Conservation (phyloP, 805 yeast species). For the Starmerella kuoi region DNA sequence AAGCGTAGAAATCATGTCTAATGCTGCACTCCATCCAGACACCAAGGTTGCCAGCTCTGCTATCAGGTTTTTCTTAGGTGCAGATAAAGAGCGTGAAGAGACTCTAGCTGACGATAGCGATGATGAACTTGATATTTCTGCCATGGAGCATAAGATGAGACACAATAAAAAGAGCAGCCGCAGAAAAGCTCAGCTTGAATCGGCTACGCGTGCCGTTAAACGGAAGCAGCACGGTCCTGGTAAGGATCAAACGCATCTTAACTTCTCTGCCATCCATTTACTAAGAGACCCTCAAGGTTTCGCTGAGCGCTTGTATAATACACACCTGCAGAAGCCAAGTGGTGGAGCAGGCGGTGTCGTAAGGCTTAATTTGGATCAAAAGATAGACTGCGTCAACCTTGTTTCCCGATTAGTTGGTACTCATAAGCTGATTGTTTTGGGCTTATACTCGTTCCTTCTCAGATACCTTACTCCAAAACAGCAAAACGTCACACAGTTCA, state of each 20-base stretch:
- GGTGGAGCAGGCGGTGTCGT: constrained; percentile 43
- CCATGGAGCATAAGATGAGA: constrained; percentile 67
- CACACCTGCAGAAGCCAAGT: constrained; percentile 37
- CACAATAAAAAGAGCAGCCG: constrained; percentile 73
- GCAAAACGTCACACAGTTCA: constrained; percentile 80
- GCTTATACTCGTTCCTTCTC: constrained; percentile 76
- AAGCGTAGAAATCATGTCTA: constrained; percentile 95
- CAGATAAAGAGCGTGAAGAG: constrained; percentile 86
- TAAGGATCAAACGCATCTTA: constrained; percentile 56
- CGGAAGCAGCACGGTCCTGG: constrained; percentile 38
- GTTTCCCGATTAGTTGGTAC: constrained; percentile 85
- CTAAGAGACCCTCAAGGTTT: constrained; percentile 96
- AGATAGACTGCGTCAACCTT: constrained; percentile 74
- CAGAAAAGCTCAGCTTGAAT: constrained; percentile 67
- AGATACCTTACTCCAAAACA: constrained; percentile 92
- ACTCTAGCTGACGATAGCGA: constrained; percentile 67
- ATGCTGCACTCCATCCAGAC: constrained; percentile 83
- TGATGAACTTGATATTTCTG: constrained; percentile 47
- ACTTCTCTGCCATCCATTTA: constrained; percentile 88
- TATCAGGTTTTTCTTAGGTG: constrained; percentile 81
- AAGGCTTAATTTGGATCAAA: constrained; percentile 74
- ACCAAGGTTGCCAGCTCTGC: constrained; percentile 81
- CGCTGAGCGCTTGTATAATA: constrained; percentile 69
- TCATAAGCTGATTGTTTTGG: constrained; percentile 81
- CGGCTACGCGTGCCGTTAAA: constrained; percentile 56